Evolutionary conservation across 805 yeast species (phyloP), one percentile per base, ranked within the genome.

Genomic region (Sugiyamaella lignohabitans): DNA sequence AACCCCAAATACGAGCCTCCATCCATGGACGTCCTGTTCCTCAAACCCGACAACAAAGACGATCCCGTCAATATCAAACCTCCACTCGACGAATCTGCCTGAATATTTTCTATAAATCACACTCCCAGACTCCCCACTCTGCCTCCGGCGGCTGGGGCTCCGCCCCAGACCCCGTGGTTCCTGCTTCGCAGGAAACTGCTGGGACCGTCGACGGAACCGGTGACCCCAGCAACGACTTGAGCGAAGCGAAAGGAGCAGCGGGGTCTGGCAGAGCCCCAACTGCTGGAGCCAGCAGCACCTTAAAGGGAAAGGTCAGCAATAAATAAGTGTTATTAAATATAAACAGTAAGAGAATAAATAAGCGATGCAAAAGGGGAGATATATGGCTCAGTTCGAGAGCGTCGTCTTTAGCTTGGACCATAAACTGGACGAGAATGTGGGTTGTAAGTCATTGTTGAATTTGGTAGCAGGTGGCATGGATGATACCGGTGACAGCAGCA

Each of bases 1-100:
- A 23, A 40, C 5, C 38, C 46, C 4, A 18, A 45, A 19, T 47
- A 45, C 35, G 52, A 47, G 5, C 36, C 52, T 23, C 55, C 55
- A 3, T 23, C 53, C 10, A 47, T 52, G 46, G 55, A 52, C 36
- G 55, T 52, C 10, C 20, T 52, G 27, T 29, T 52, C n/a, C 37
- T 50, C 22, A 46, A 42, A 14, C 41, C 42, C 32, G 53, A 49
- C 5, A 23, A 45, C 14, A 37, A 43, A 20, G 38, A 35, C 5
- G 48, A 43, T 19, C 32, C 32, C 8, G 32, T 27, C 14, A 14
- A 8, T 27, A 8, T 27, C 8, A 27, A 27, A 27, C 8, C 32
- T 27, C 32, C 32, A 35, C 6, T 16, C 8, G 38, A 35, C 21
- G 8, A 16, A 14, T 35, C 21, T 16, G 8, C 38, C 21, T 35